phyloP scores from a whole-genome alignment of 345 rosid species.

The Lepidium aucheri region DNA sequence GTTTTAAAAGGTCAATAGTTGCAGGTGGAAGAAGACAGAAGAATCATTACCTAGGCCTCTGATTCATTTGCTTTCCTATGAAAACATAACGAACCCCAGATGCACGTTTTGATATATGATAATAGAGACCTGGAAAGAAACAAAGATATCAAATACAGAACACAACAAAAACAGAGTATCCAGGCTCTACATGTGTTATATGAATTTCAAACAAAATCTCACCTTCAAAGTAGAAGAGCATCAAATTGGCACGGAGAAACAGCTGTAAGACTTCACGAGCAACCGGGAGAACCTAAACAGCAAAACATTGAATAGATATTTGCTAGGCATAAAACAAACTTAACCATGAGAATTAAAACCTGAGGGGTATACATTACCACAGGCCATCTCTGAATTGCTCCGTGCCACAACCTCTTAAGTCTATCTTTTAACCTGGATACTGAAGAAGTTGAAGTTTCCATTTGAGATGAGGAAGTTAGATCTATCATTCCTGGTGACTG shows the following conservation, averaged over 20 bases:
- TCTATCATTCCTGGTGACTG: slow-evolving; percentile 29
- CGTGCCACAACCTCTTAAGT: slow-evolving; percentile 39
- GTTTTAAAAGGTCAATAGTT: neutral
- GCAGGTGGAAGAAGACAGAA: neutral
- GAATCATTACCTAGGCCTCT: slow-evolving; percentile 69
- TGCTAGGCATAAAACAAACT: neutral
- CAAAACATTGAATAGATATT: neutral
- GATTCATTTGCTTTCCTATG: slow-evolving; percentile 88
- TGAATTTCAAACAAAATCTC: neutral
- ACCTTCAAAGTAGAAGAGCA: slow-evolving; percentile 99
- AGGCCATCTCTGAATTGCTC: slow-evolving; percentile 70
- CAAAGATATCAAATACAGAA: neutral
- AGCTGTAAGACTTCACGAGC: slow-evolving; percentile 77
- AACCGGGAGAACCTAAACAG: slow-evolving; percentile 58
- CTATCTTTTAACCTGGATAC: slow-evolving; percentile 48
- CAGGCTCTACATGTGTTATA: neutral
- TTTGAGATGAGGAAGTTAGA: slow-evolving; percentile 32
- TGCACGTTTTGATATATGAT: slow-evolving; percentile 87
- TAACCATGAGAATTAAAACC: neutral
- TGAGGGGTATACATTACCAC: slow-evolving; percentile 34
- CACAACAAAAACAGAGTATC: neutral
- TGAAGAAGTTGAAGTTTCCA: slow-evolving; percentile 39
- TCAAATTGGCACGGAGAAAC: slow-evolving; percentile 74
- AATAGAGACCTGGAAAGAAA: slow-evolving; percentile 57
- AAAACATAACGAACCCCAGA: slow-evolving; percentile 79